Conservation (phyloP, 345 rosid species). For the Corchorus capsularis region DNA sequence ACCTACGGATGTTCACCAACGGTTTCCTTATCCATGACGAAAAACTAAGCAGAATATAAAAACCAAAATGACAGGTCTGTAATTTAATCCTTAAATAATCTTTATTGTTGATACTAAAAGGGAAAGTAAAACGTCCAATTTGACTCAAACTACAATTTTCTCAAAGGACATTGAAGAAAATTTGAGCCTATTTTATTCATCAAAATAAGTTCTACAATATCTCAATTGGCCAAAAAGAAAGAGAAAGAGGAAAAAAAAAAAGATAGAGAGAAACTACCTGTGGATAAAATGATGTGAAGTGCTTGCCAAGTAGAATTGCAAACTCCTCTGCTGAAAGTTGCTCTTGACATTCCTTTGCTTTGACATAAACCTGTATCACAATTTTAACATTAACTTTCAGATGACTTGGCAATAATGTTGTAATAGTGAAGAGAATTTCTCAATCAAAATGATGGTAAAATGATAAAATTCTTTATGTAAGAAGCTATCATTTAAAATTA, state of each 20-base stretch:
- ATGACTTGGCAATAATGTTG: no score
- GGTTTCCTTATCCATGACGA: not conserved
- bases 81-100: not conserved
- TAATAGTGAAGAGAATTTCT: no score
- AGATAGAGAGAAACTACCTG: constrained; percentile 54
- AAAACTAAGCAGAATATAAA: not conserved
- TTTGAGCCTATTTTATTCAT: not conserved
- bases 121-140: not conserved
- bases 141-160: not conserved
- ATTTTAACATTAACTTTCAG: no score
- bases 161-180: no score
- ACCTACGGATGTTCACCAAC: not conserved
- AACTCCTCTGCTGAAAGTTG: constrained; percentile 79
- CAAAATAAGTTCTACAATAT: constrained; percentile 5
- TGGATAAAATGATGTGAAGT: constrained; percentile 69
- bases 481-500: no score
- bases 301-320: constrained; percentile 76
- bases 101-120: no score
- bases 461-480: no score
- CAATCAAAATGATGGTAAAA: no score
- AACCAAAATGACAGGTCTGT: no score
- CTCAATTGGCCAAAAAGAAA: no score
- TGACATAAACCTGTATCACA: constrained; percentile 78
- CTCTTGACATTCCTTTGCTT: constrained; percentile 77
- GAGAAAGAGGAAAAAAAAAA: no score